Evolutionary conservation across 257 asterid genomes (phyloP).

Genomic region (Gentiana straminea): DNA sequence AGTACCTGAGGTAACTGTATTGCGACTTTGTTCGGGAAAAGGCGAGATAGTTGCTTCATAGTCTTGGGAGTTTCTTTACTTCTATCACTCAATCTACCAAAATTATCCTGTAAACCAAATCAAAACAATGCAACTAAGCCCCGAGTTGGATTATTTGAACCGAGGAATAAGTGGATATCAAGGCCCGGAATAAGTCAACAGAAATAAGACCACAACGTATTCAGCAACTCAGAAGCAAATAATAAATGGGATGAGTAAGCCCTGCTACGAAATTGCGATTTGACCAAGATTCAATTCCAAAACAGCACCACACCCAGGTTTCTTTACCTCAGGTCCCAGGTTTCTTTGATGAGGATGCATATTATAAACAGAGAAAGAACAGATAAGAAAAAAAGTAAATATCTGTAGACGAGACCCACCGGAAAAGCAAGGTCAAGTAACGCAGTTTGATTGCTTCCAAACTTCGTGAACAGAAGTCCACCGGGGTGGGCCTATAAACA

Average conservation of each 20-base stretch:
- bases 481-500: slow-evolving; percentile 72
- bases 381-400: background rate
- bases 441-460: slow-evolving; percentile 83
- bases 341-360: background rate
- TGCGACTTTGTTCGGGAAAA: slow-evolving; percentile 79
- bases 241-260: slow-evolving; percentile 9
- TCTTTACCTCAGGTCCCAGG: background rate
- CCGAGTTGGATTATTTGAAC: too few species aligned
- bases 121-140: too few species aligned
- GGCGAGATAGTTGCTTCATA: slow-evolving; percentile 64
- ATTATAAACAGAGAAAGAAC: background rate
- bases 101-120: slow-evolving; percentile 44
- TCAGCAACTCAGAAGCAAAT: background rate
- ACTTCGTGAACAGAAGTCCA: slow-evolving; percentile 69
- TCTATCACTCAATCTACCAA: slow-evolving; percentile 77
- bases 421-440: slow-evolving; percentile 85
- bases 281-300: background rate
- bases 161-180: too few species aligned
- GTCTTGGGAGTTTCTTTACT: slow-evolving; percentile 71
- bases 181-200: too few species aligned
- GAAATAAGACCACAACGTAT: too few species aligned
- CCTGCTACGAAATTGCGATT: background rate
- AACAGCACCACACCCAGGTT: background rate
- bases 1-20: slow-evolving; percentile 75
- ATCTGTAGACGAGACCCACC: slow-evolving; percentile 26